Evolutionary conservation across 179 eudicot species (phyloP).

Genomic region (Heliamphora ciliata): DNA sequence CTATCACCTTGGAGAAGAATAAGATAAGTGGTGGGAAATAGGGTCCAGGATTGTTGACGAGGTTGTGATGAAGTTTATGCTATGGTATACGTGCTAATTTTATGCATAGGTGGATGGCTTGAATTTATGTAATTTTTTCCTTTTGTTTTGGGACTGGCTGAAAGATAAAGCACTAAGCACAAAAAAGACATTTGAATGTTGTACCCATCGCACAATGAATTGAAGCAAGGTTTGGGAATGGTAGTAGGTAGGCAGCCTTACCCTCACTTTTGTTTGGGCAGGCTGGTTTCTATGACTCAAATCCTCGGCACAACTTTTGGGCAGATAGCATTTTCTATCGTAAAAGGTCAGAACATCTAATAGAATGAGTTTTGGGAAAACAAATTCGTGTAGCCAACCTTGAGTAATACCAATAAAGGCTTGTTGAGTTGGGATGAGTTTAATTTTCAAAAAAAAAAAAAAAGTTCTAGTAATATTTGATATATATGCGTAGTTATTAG

Average conservation of each 20-base stretch:
- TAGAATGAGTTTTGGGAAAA: background rate
- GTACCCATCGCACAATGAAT: background rate
- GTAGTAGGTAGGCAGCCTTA: background rate
- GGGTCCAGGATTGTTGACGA: too few relatives aligned
- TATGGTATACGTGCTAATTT: too few relatives aligned
- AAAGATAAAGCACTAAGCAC: background rate
- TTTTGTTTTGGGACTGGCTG: background rate
- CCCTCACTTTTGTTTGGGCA: background rate
- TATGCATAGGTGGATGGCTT: too few relatives aligned
- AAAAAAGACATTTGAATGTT: background rate
- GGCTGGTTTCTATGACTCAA: background rate
- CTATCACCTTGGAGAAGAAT: too few relatives aligned
- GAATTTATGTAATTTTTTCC: background rate
- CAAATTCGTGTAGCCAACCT: too few relatives aligned
- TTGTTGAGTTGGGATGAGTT: too few relatives aligned
- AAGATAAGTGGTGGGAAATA: too few relatives aligned
- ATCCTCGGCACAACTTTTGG: background rate
- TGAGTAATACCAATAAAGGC: too few relatives aligned
- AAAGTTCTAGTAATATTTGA: too few relatives aligned
- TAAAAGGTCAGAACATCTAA: background rate
- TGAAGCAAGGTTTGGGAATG: background rate
- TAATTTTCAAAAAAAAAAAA: too few relatives aligned
- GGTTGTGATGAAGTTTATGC: too few relatives aligned
- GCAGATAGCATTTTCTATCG: background rate
- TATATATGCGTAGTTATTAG: too few relatives aligned